Conservation (phyloP, 2,329 filamentous ascomycete genomes). For the Endocalyx cinctus region DNA sequence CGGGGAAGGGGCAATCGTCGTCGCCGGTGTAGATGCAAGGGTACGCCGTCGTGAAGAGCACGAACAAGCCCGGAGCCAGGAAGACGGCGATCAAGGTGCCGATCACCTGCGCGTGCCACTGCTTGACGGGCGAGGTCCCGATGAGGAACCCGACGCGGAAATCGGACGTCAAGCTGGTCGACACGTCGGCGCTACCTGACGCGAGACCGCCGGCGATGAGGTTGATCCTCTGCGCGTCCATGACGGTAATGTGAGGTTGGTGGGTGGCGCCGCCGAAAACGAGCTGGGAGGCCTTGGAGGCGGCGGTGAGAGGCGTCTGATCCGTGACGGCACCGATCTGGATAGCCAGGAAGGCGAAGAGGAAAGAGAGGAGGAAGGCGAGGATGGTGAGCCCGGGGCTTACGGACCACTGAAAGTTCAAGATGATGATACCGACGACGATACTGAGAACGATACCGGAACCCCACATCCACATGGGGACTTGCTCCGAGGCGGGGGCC, state of each 20-base stretch:
- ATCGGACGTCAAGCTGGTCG: slow-evolving; percentile 53
- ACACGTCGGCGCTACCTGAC: slow-evolving; percentile 50
- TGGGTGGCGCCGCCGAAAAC: slow-evolving; percentile 62
- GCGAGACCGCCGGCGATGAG: slow-evolving; percentile 57
- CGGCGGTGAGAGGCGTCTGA: slow-evolving; percentile 60
- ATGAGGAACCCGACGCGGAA: slow-evolving; percentile 67
- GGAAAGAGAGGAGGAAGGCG: slow-evolving; percentile 51
- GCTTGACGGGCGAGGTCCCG: slow-evolving; percentile 58
- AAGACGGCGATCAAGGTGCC: slow-evolving; percentile 62
- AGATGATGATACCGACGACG: slow-evolving; percentile 46
- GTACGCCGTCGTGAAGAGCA: slow-evolving; percentile 64
- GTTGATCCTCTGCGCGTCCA: slow-evolving; percentile 61
- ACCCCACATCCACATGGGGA: slow-evolving; percentile 50
- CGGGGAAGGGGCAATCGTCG: slow-evolving; percentile 53
- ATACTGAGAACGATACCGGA: slow-evolving; percentile 44
- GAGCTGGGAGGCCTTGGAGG: slow-evolving; percentile 64
- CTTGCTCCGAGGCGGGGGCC: slow-evolving; percentile 39
- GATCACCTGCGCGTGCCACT: slow-evolving; percentile 62
- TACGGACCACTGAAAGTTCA: slow-evolving; percentile 49
- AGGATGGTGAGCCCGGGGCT: slow-evolving; percentile 52
- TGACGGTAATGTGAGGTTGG: slow-evolving; percentile 39
- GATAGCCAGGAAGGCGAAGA: slow-evolving; percentile 58
- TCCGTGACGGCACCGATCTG: slow-evolving; percentile 58
- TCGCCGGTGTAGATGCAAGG: slow-evolving; percentile 56
- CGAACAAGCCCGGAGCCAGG: slow-evolving; percentile 62